Evolutionary conservation across 306 rosid species (phyloP).

Genomic region (Cotoneaster glaucophyllus): DNA sequence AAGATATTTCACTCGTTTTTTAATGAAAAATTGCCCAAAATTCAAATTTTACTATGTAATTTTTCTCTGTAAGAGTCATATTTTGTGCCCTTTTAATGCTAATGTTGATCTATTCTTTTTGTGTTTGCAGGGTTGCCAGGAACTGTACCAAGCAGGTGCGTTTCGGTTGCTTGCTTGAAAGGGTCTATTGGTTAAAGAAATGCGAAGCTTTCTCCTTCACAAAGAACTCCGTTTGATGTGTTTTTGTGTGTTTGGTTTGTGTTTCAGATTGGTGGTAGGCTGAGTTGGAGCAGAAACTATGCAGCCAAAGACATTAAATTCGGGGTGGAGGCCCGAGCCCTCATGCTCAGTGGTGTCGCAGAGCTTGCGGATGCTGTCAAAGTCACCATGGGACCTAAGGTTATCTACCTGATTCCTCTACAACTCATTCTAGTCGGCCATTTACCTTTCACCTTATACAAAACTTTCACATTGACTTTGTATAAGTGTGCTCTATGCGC

Average conservation of each 20-base stretch:
- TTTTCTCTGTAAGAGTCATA: neutral
- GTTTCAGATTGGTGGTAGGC: constrained; percentile 54
- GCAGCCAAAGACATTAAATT: constrained; percentile 84
- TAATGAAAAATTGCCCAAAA: neutral
- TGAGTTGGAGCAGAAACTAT: constrained; percentile 73
- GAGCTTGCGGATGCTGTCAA: constrained; percentile 92
- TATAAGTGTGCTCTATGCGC: neutral
- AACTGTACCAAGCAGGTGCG: constrained; percentile 61
- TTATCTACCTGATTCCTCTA: constrained; percentile 1
- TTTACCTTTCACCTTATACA: neutral
- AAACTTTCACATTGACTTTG: neutral
- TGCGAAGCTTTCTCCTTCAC: neutral
- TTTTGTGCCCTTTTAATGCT: neutral
- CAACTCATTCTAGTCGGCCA: neutral
- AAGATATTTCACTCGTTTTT: neutral
- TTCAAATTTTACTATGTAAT: neutral
- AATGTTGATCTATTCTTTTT: neutral
- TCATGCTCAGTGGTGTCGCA: constrained; percentile 93
- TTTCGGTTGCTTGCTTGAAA: neutral
- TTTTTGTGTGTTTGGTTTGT: constrained; percentile 2
- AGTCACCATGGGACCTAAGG: constrained; percentile 99
- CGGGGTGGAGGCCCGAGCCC: constrained; percentile 91
- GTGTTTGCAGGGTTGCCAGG: constrained; percentile 59
- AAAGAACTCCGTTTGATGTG: neutral
- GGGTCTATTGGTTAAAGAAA: neutral